Evolutionary conservation across 225 moss, liverwort and hornwort species (phyloP), one percentile per base, ranked within the genome.

Genomic region (Anthoceros angustus): DNA sequence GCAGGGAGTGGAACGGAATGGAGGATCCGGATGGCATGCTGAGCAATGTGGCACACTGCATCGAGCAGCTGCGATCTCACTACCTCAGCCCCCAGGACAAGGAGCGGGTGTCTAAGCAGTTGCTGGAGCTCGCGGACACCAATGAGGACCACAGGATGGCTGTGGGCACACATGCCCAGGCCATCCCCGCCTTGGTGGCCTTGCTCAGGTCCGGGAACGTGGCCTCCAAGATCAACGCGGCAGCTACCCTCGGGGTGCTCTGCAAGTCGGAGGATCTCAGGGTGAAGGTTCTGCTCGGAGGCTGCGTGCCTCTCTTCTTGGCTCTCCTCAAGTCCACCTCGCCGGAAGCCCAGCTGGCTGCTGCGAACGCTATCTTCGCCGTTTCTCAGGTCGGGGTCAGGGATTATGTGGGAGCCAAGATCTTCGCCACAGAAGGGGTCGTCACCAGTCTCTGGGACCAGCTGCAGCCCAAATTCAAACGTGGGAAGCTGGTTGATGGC

Each of bases 401-500:
- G 72, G 98, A 98, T 66, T 88, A 98, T 68, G 98, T 98, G 42
- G 98, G 98, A 14, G 84, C 98, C 10, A 92, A 89, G 71, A 98
- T 98, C 63, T 98, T 98, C 63, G 89, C 98, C 40, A 98, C 98
- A 0, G 98, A 98, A 74, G 98, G 98, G 23, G 98, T 98, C 42
- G 92, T 92, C 5, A 81, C 83, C 38, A 86, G 88, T 69, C 79
- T 98, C 32, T 98, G 98, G 98, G 88, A 98, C 62, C 98, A 98
- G 77, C 74, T 98, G 68, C 87, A 92, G 49, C 76, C 80, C 41
- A 75, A 80, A 32, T 77, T 74, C 20, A 83, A 74, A 63, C 74
- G 92, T 67, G 84, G 92, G 26, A 83, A 87, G n/a, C 77, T 84
- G 0, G 86, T 98, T 0, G 92, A 88, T 7, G 98, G 92, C 43